Evolutionary conservation across 2,329 filamentous ascomycete genomes (phyloP).

Genomic region (Colletotrichum euphorbiae): DNA sequence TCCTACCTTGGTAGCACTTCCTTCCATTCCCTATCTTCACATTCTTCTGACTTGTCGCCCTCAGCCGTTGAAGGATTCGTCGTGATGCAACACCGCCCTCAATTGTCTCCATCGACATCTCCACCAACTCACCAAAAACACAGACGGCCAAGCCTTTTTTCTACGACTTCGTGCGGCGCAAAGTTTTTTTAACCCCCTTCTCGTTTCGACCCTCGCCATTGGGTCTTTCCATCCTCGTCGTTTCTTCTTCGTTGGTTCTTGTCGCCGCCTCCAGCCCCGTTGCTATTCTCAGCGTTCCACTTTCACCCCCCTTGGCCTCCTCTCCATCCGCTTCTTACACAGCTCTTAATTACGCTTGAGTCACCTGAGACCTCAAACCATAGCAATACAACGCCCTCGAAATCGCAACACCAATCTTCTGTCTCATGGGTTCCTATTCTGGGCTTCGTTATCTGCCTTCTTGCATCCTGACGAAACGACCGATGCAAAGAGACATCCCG

Average conservation of each 20-base stretch:
- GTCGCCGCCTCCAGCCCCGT: slow-evolving; percentile 13
- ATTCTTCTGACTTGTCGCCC: neutral
- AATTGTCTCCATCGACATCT: slow-evolving; percentile 6
- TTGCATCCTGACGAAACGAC: slow-evolving; percentile 3
- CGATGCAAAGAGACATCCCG: neutral
- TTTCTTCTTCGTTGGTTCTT: slow-evolving; percentile 1
- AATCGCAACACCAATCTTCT: neutral
- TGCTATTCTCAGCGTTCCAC: slow-evolving; percentile 37
- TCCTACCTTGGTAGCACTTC: too few species aligned
- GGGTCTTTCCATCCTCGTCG: neutral
- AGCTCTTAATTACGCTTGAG: slow-evolving; percentile 10
- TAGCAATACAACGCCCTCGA: neutral
- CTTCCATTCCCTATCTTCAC: neutral
- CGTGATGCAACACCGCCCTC: slow-evolving; percentile 28
- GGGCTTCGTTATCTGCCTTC: neutral
- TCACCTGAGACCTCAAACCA: slow-evolving; percentile 6
- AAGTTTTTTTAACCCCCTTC: neutral
- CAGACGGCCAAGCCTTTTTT: slow-evolving; percentile 35
- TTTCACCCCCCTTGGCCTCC: slow-evolving; percentile 18
- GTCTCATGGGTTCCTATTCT: slow-evolving; percentile 25
- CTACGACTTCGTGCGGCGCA: slow-evolving; percentile 1
- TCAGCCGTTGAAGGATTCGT: slow-evolving; percentile 21
- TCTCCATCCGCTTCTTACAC: slow-evolving; percentile 29
- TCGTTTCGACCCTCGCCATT: neutral
- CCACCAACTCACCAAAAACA: slow-evolving; percentile 23